Percentiles rank a stretch among this genome's conserved stretches.
Evolutionary conservation across 257 asterid species (phyloP).

Genomic region (Ballota nigra): DNA sequence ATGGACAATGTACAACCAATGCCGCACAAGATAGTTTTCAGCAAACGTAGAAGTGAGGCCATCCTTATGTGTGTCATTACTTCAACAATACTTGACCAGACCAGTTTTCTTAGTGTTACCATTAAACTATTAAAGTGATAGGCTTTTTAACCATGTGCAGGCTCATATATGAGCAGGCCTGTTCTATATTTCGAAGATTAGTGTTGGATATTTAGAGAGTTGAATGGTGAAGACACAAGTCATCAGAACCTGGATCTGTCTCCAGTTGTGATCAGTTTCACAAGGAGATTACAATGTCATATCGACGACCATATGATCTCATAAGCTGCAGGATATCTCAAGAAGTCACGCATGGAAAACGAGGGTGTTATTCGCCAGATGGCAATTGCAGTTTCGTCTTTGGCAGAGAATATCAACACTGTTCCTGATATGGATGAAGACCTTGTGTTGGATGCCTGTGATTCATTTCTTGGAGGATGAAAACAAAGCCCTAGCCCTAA

Average conservation of each 20-base stretch:
- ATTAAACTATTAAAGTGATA: neutral
- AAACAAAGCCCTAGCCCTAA: conserved; percentile 35
- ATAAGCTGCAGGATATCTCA: conserved; percentile 10
- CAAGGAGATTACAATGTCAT: neutral
- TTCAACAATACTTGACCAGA: neutral
- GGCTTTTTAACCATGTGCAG: conserved; percentile 22
- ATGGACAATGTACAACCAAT: neutral
- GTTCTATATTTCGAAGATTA: conserved; percentile 28
- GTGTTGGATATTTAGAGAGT: conserved; percentile 31
- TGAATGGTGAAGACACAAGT: conserved; percentile 18
- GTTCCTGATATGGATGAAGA: conserved; percentile 36
- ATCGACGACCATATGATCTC: conserved; percentile 6
- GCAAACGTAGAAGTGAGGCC: no score
- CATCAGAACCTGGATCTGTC: conserved; percentile 19
- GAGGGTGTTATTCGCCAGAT: conserved; percentile 16
- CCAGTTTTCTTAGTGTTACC: neutral
- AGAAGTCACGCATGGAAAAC: conserved; percentile 20
- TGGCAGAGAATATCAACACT: neutral
- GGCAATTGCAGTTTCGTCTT: conserved; percentile 27
- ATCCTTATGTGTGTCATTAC: no score
- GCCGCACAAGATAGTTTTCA: neutral
- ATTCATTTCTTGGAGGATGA: conserved; percentile 43
- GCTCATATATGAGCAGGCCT: conserved; percentile 34
- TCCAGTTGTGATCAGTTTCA: conserved; percentile 20
- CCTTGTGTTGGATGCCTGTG: conserved; percentile 45